These are phyloP conservation scores for Quercus bicolor DNA, from an alignment of 306 rosid species.

Conservation along the genomic window DNA sequence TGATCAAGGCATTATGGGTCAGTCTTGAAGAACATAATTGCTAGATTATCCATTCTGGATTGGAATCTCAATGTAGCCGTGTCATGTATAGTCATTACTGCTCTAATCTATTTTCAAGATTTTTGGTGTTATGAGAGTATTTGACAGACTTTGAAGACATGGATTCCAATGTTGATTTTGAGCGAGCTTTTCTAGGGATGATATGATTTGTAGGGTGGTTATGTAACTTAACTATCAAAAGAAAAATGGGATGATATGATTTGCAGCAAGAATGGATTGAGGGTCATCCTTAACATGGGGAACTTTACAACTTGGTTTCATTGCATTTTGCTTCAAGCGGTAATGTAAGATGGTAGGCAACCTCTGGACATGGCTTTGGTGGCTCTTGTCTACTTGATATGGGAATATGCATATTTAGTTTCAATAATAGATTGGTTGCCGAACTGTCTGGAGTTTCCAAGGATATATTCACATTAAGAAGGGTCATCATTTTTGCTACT, in stretches of 20 bases:
- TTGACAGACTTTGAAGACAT: constrained; percentile 9
- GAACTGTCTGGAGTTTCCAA: constrained; percentile 10
- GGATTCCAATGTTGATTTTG: background rate
- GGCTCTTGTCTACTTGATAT: background rate
- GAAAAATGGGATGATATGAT: constrained; percentile 8
- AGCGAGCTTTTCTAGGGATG: constrained; percentile 25
- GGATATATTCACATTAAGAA: constrained; percentile 8
- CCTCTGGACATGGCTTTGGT: constrained; percentile 16
- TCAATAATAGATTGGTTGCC: background rate
- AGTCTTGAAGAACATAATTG: background rate
- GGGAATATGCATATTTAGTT: constrained; percentile 8
- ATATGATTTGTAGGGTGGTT: constrained; percentile 6
- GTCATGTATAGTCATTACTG: constrained; percentile 7
- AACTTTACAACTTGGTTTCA: constrained; percentile 16
- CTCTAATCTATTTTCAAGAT: constrained; percentile 2
- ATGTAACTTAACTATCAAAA: no score
- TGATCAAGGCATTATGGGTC: background rate
- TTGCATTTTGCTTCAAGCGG: constrained; percentile 12
- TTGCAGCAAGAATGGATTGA: constrained; percentile 9
- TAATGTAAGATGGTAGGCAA: constrained; percentile 10
- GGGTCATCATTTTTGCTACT: background rate
- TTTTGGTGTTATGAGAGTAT: constrained; percentile 12
- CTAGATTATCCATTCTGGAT: constrained; percentile 4
- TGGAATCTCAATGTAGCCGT: constrained; percentile 4
- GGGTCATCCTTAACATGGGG: constrained; percentile 16